Percentiles rank a stretch among this genome's conserved stretches.
phyloP scores from a whole-genome alignment of 495 filamentous ascomycete genomes.

The Podospora bellae-mahoneyi region DNA sequence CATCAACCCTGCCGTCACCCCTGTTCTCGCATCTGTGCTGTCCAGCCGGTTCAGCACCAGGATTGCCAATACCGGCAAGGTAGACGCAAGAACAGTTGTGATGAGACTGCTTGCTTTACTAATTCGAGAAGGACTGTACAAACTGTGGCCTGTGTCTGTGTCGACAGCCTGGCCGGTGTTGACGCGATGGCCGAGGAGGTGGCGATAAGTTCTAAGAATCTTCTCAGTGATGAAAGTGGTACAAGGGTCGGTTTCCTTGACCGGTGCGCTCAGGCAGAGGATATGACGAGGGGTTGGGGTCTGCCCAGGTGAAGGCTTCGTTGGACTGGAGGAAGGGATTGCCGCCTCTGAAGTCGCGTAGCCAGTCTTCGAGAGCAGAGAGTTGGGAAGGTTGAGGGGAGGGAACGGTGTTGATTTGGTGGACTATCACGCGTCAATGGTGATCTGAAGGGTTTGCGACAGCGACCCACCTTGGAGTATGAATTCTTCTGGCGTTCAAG shows the following conservation, averaged over 20 bases:
- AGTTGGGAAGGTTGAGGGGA: not conserved
- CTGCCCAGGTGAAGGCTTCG: not conserved
- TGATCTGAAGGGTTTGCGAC: too few species aligned
- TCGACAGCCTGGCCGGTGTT: not conserved
- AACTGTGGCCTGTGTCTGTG: not conserved
- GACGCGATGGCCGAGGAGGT: not conserved
- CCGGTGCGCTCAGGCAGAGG: not conserved
- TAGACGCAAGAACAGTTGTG: not conserved
- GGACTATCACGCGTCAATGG: not conserved
- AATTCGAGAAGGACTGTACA: not conserved
- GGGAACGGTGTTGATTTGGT: not conserved
- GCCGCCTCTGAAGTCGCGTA: not conserved
- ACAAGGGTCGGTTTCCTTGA: not conserved
- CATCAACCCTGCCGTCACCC: not conserved
- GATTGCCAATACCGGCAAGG: not conserved
- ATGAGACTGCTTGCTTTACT: constrained; percentile 1
- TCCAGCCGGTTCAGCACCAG: not conserved
- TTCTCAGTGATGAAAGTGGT: not conserved
- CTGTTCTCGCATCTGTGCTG: not conserved
- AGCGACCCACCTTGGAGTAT: not conserved
- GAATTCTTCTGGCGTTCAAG: not conserved
- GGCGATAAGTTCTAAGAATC: not conserved
- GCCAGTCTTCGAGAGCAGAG: not conserved
- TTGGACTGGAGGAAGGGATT: not conserved
- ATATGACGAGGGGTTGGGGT: not conserved